Evolutionary conservation across 495 filamentous ascomycete species (phyloP).

Genomic region (Hyaloscypha bicolor): DNA sequence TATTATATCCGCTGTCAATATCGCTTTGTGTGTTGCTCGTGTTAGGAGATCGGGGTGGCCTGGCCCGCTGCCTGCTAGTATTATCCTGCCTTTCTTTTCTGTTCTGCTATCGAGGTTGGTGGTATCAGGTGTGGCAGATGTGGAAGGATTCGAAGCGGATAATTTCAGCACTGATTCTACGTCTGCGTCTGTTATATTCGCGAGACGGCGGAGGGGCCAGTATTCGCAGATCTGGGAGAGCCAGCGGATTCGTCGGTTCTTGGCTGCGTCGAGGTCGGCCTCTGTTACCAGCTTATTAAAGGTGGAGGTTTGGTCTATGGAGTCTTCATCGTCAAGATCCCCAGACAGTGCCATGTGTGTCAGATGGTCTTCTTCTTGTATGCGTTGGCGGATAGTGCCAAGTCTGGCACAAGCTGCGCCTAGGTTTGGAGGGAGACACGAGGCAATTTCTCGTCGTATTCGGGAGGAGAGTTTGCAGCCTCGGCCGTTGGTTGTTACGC

Average conservation of each 20-base stretch:
- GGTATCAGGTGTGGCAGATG: constrained; percentile 14
- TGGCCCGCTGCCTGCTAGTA: constrained; percentile 91
- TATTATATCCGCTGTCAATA: constrained; percentile 80
- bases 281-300: constrained; percentile 85
- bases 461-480: constrained; percentile 93
- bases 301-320: constrained; percentile 74
- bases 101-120: constrained; percentile 14
- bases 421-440: constrained; percentile 76
- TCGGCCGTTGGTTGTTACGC: constrained; percentile 92
- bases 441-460: constrained; percentile 85
- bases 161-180: constrained; percentile 70
- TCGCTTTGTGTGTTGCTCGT: constrained; percentile 83
- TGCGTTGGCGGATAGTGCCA: constrained; percentile 71
- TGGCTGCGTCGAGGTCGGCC: constrained; percentile 71
- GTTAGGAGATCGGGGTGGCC: constrained; percentile 92
- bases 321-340: constrained; percentile 76
- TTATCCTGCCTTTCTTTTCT: constrained; percentile 61
- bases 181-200: constrained; percentile 76
- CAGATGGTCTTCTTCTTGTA: constrained; percentile 78
- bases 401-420: constrained; percentile 79
- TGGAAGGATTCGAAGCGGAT: constrained; percentile 48
- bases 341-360: constrained; percentile 41
- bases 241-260: constrained; percentile 87
- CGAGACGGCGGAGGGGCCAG: constrained; percentile 86
- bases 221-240: constrained; percentile 97